Evolutionary conservation across 257 asterid species (phyloP), one percentile per base, ranked within the genome.

Genomic region (Eustoma russellianum): DNA sequence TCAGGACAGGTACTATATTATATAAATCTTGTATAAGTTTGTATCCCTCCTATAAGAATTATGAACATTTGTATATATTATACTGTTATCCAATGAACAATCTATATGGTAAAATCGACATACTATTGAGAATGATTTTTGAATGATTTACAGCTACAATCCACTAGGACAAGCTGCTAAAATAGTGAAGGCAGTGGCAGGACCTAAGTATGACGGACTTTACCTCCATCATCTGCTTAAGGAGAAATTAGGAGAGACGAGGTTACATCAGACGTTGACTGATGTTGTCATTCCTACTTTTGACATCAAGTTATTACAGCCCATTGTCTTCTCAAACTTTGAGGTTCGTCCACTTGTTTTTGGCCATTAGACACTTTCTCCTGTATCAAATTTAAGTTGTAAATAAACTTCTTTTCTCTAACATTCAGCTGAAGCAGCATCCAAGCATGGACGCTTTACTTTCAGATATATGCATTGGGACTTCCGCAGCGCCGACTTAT

Each of bases 221-320:
- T 74, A 79, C 60, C 89, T 82, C 6, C 89, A 59, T 9, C 58
- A 55, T 30, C 28, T 80, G 8, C 50, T 82, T 55, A 35, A 58
- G 38, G 70, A 70, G 13, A 57, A 79, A 33, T 44, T 82, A 66
- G 66, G 78, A 24, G 49, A 56, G 17, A 63, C 46, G 2, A 70
- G 43, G 53, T 33, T 85, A 49, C 71, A 77, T 48, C 72, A 82
- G 40, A 71, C 95, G 0, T 56, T 82, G 33, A 82, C 95, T 2
- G 70, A 85, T 48, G 79, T 79, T 24, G 74, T 85, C 19, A 77
- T 85, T 34, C 92, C 95, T 8, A 70, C 95, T 41, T 85, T 85
- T 38, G 95, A 82, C 47, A 78, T 85, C 11, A 76, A 74, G 66
- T 50, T 60, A 7, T 17, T 82, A 46, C 95, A 85, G 70, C 95